These are phyloP conservation scores for Prunus yedoensis DNA, from an alignment of 331 rosid genomes.

Conservation along the genomic window DNA sequence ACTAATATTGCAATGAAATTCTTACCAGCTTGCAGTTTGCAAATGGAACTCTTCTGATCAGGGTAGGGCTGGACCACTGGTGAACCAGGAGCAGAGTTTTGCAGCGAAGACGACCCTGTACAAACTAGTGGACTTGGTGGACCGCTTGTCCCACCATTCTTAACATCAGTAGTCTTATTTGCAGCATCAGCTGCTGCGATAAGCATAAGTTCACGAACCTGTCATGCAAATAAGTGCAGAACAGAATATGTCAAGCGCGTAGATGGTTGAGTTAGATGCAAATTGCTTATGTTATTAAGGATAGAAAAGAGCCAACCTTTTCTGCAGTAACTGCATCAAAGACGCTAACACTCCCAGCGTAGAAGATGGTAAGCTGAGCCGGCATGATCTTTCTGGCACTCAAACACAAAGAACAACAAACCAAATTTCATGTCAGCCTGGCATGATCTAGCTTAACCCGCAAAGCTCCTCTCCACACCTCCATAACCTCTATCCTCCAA, in stretches of 20 bases:
- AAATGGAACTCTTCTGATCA: constrained; percentile 50
- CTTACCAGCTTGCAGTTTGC: constrained; percentile 62
- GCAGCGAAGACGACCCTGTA: constrained; percentile 37
- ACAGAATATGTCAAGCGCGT: neutral
- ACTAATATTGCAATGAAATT: neutral
- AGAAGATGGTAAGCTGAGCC: constrained; percentile 51
- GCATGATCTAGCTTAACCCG: neutral
- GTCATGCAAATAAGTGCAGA: neutral
- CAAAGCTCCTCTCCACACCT: neutral
- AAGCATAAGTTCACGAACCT: constrained; percentile 59
- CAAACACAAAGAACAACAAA: constrained; percentile 23
- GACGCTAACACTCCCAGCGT: constrained; percentile 52
- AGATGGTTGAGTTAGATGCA: neutral
- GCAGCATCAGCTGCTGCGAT: constrained; percentile 47
- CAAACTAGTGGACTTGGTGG: constrained; percentile 40
- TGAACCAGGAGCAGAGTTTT: constrained; percentile 47
- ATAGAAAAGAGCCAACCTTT: constrained; percentile 32
- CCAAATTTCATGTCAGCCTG: neutral
- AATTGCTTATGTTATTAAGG: neutral
- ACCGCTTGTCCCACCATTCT: constrained; percentile 35
- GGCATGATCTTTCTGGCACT: constrained; percentile 28
- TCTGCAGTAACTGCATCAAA: constrained; percentile 64
- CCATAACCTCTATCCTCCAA: too few relatives aligned
- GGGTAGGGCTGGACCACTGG: constrained; percentile 43
- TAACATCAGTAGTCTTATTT: constrained; percentile 43